A percentile compares a stretch with the other conserved stretches of the same genome.
phyloP scores from a whole-genome alignment of 495 filamentous ascomycete genomes.

The Penicillium verhagenii region DNA sequence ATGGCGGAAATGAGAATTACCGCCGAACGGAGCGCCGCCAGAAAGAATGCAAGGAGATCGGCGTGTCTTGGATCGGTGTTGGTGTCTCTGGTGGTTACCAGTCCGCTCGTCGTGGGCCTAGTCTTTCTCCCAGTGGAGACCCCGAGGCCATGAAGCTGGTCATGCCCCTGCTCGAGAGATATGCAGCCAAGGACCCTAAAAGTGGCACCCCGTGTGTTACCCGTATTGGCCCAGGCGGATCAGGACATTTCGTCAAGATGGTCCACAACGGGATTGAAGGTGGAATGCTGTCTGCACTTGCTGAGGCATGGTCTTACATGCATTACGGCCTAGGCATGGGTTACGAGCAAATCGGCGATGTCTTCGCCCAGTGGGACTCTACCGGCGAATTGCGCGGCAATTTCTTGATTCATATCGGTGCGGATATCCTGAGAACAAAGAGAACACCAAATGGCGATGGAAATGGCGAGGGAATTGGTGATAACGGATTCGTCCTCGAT shows the following conservation, averaged over 20 bases:
- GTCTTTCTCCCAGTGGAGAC: constrained; percentile 65
- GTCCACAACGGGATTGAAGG: constrained; percentile 77
- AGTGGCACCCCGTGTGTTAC: constrained; percentile 61
- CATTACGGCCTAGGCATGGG: constrained; percentile 55
- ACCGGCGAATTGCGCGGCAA: constrained; percentile 57
- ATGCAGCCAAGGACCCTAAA: constrained; percentile 58
- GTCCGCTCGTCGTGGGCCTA: constrained; percentile 62
- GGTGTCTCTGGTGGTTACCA: constrained; percentile 73
- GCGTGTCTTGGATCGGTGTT: constrained; percentile 64
- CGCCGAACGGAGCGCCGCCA: constrained; percentile 65
- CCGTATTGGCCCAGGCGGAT: constrained; percentile 59
- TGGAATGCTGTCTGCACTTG: constrained; percentile 60
- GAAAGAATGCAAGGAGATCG: constrained; percentile 50
- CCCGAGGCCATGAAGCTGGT: constrained; percentile 55
- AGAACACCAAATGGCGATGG: constrained; percentile 43
- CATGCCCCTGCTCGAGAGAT: constrained; percentile 60
- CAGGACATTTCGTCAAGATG: constrained; percentile 77
- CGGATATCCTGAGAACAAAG: constrained; percentile 55
- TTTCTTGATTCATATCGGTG: constrained; percentile 63
- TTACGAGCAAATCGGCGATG: constrained; percentile 69
- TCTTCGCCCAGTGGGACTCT: constrained; percentile 66
- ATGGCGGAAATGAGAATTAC: constrained; percentile 71
- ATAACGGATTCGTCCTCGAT: constrained; percentile 54
- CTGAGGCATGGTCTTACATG: constrained; percentile 68
- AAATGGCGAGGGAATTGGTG: constrained; percentile 36